Evolutionary conservation across 768 basidiomycete species (phyloP).

Genomic region (Nidularia pulvinata): DNA sequence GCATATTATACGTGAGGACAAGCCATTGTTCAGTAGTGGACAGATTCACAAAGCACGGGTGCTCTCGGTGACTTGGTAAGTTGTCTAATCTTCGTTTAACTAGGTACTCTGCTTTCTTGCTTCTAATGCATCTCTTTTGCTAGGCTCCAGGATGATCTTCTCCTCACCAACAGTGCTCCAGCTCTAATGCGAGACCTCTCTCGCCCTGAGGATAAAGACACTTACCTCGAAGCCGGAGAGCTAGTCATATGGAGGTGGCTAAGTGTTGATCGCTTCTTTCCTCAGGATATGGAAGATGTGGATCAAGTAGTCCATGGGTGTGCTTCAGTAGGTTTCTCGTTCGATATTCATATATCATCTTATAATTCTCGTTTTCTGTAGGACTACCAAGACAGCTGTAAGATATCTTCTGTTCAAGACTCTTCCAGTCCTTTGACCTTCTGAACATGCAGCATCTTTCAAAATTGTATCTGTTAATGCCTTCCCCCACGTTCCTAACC

Average conservation of each 20-base stretch:
- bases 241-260: slow-evolving; percentile 72
- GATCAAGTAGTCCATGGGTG: slow-evolving; percentile 49
- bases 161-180: slow-evolving; percentile 54
- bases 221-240: slow-evolving; percentile 43
- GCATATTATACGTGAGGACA: slow-evolving; percentile 62
- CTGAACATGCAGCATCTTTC: slow-evolving; percentile 60
- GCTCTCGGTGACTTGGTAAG: slow-evolving; percentile 63
- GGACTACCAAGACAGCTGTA: slow-evolving; percentile 82
- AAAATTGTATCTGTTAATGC: slow-evolving; percentile 53
- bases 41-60: slow-evolving; percentile 67
- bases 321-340: slow-evolving; percentile 46
- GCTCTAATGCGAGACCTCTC: slow-evolving; percentile 37
- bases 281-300: slow-evolving; percentile 29
- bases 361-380: slow-evolving; percentile 16
- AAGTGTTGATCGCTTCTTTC: slow-evolving; percentile 63
- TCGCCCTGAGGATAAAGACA: slow-evolving; percentile 16
- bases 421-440: no score
- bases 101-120: no score
- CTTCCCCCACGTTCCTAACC: slow-evolving; percentile 34
- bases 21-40: slow-evolving; percentile 72
- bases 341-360: no score
- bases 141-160: slow-evolving; percentile 32
- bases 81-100: no score
- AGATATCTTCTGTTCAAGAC: no score
- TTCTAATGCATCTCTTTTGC: neutral